phyloP scores from a whole-genome alignment of 129 eudicot species.

The Saposhnikovia divaricata region DNA sequence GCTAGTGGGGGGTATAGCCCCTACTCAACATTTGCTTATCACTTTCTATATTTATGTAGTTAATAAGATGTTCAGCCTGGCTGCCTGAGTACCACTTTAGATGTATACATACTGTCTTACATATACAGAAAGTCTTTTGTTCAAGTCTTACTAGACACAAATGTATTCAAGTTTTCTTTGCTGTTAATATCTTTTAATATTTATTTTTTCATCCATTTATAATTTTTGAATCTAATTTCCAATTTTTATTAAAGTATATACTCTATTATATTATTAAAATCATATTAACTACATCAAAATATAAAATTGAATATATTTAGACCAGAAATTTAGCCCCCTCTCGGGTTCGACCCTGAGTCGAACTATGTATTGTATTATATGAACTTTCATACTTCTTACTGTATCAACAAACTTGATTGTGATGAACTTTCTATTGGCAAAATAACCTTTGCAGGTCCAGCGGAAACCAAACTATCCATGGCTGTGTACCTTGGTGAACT shows the following conservation, averaged over 20 bases:
- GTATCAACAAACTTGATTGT: not conserved
- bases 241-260: not conserved
- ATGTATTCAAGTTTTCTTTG: not conserved
- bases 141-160: not conserved
- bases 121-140: not conserved
- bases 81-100: not conserved
- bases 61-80: no score
- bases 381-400: not conserved
- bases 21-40: no score
- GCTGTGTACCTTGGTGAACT: conserved; percentile 83
- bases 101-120: not conserved
- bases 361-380: not conserved
- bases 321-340: not conserved
- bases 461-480: conserved; percentile 79
- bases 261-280: not conserved
- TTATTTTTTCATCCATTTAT: not conserved
- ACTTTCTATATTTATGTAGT: no score
- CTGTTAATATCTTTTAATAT: not conserved
- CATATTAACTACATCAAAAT: not conserved
- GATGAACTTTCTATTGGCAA: not conserved
- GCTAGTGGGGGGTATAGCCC: no score
- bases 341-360: not conserved
- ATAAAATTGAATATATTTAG: not conserved
- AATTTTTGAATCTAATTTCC: not conserved
- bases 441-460: conserved; percentile 54